Conservation (phyloP, 2,329 filamentous ascomycete species). For the Fusarium oxysporum region DNA sequence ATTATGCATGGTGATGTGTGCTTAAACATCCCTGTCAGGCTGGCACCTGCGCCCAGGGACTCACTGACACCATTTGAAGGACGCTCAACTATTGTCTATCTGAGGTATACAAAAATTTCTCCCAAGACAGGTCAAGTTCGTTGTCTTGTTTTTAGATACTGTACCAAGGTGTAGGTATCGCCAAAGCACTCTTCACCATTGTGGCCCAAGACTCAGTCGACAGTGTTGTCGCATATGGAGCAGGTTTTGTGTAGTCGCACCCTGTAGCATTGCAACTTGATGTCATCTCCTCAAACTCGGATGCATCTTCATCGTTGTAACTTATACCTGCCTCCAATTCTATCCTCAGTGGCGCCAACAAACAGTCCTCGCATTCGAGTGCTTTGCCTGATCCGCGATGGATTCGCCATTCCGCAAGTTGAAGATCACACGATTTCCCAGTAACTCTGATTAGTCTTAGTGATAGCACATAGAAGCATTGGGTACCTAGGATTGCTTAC, state of each 20-base stretch:
- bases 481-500: not conserved
- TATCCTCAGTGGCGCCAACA: not conserved
- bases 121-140: not conserved
- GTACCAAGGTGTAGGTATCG: not conserved
- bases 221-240: not conserved
- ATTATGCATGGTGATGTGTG: conserved; percentile 25
- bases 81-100: not conserved
- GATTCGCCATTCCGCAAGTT: not conserved
- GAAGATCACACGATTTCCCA: not conserved
- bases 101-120: not conserved
- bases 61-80: not conserved
- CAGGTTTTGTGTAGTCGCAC: not conserved
- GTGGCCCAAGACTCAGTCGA: not conserved
- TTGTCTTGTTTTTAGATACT: not conserved
- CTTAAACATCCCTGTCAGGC: conserved; percentile 11
- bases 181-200: not conserved
- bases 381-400: not conserved
- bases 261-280: not conserved
- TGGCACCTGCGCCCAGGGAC: too few species aligned
- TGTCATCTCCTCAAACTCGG: not conserved
- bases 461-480: not conserved
- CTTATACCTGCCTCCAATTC: not conserved
- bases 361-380: not conserved
- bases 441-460: not conserved
- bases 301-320: not conserved